Conservation (phyloP, 768 basidiomycete genomes). For the Boletellus ananiceps region DNA sequence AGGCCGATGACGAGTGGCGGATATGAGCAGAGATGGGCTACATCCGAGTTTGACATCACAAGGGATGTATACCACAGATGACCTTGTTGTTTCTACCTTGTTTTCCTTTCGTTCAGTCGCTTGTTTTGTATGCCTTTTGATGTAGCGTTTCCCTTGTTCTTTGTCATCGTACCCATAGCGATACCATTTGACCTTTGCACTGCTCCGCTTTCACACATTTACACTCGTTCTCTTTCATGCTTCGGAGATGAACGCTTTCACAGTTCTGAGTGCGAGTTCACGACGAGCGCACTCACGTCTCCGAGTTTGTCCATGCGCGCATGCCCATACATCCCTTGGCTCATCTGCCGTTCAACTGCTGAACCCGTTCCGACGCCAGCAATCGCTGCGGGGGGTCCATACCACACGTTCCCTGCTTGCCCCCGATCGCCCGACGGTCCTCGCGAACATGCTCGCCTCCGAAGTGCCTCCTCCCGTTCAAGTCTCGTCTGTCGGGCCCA, state of each 20-base stretch:
- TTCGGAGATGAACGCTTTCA: not conserved
- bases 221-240: too few species aligned
- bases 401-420: slow-evolving; percentile 3
- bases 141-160: slow-evolving; percentile 6
- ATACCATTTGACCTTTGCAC: too few species aligned
- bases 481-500: slow-evolving; percentile 57
- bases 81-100: not conserved
- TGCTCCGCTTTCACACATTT: too few species aligned
- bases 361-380: not conserved
- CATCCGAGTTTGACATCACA: slow-evolving; percentile 19
- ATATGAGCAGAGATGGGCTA: slow-evolving; percentile 23
- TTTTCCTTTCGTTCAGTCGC: not conserved
- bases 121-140: slow-evolving; percentile 2
- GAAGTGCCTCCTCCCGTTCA: slow-evolving; percentile 67
- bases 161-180: too few species aligned
- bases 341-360: not conserved
- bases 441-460: slow-evolving; percentile 73
- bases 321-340: not conserved
- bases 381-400: slow-evolving; percentile 11
- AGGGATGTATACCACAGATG: slow-evolving; percentile 16
- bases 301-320: not conserved
- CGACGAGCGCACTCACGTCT: not conserved
- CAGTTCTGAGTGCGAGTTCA: slow-evolving; percentile 3
- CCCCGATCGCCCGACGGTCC: slow-evolving; percentile 25
- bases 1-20: not conserved